Evolutionary conservation across 2,329 filamentous ascomycete genomes (phyloP).

Genomic region (Hawksworthiomyces lignivorus): DNA sequence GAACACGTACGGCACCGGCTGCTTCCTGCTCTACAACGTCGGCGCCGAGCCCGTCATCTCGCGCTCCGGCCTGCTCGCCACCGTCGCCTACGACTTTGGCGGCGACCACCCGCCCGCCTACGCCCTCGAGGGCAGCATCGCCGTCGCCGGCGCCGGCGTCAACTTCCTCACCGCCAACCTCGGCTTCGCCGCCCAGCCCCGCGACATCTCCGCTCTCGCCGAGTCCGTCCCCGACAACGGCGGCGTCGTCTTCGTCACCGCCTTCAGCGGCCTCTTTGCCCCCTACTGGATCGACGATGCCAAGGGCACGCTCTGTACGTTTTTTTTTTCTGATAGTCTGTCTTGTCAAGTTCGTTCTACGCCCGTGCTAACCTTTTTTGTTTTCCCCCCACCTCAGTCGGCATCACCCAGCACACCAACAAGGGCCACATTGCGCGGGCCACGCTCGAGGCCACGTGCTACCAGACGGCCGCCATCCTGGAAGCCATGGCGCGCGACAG

Average conservation of each 20-base stretch:
- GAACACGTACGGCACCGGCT: slow-evolving; percentile 87
- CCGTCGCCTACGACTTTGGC: slow-evolving; percentile 77
- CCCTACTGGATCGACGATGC: slow-evolving; percentile 95
- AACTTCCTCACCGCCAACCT: slow-evolving; percentile 65
- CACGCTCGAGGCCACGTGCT: slow-evolving; percentile 84
- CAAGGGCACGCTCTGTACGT: slow-evolving; percentile 72
- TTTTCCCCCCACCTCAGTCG: slow-evolving; percentile 39
- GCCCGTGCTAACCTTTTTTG: neutral
- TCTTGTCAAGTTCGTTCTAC: neutral
- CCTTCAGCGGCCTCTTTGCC: slow-evolving; percentile 84
- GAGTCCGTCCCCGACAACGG: slow-evolving; percentile 61
- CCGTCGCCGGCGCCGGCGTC: slow-evolving; percentile 72
- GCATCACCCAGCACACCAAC: slow-evolving; percentile 77
- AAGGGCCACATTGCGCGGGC: slow-evolving; percentile 81
- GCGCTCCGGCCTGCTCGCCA: slow-evolving; percentile 73
- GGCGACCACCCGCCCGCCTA: slow-evolving; percentile 55
- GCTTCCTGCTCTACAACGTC: slow-evolving; percentile 84
- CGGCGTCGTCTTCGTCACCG: slow-evolving; percentile 79
- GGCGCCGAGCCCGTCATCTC: slow-evolving; percentile 81
- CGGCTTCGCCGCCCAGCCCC: slow-evolving; percentile 46
- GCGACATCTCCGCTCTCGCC: slow-evolving; percentile 43
- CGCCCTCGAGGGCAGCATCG: slow-evolving; percentile 76
- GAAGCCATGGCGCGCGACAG: slow-evolving; percentile 87
- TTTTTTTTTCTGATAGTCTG: slow-evolving; percentile 21
- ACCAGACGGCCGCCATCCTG: slow-evolving; percentile 84